Percentiles rank a stretch among this genome's conserved stretches.
Conservation (phyloP, 1,284 basidiomycete species). For the Tilletia caries region DNA sequence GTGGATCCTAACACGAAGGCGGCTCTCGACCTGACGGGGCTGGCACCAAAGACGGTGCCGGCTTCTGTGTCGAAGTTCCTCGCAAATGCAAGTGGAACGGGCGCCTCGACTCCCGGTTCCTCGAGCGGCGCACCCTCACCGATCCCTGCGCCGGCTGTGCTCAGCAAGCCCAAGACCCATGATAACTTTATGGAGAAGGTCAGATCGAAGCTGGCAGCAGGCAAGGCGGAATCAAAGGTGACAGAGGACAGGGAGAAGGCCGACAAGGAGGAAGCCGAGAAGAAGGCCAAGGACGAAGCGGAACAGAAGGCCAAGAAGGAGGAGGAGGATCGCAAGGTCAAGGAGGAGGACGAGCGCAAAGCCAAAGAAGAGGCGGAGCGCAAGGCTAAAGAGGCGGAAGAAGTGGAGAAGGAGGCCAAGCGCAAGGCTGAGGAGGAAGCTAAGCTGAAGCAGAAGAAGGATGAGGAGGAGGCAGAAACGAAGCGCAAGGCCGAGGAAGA, state of each 20-base stretch:
- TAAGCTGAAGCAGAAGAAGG: too few species aligned
- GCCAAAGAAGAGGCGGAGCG: conserved; percentile 24
- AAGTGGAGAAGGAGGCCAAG: conserved; percentile 22
- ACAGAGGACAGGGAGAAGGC: conserved; percentile 23
- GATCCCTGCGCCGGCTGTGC: conserved; percentile 16
- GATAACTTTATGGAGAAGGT: conserved; percentile 16
- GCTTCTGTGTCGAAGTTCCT: conserved; percentile 13
- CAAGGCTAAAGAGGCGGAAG: conserved; percentile 16
- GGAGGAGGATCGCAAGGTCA: too few species aligned
- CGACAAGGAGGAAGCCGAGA: conserved; percentile 22
- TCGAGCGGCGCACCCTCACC: conserved; percentile 17
- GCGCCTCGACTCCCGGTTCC: neutral
- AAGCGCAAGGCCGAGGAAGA: conserved; percentile 23
- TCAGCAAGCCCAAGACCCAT: conserved; percentile 20
- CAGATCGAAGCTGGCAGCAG: neutral
- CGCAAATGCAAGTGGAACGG: neutral
- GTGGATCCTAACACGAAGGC: conserved; percentile 53
- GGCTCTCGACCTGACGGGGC: conserved; percentile 43
- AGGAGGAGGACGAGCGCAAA: conserved; percentile 20
- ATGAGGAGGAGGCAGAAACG: conserved; percentile 27
- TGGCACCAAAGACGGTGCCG: conserved; percentile 28
- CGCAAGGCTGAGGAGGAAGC: conserved; percentile 24
- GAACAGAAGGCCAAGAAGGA: conserved; percentile 14
- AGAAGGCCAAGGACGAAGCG: conserved; percentile 32
- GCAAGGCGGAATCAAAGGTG: conserved; percentile 19